Base-by-base conservation (phyloP, 345 rosid species). In the Dipteronia sinensis region DNA sequence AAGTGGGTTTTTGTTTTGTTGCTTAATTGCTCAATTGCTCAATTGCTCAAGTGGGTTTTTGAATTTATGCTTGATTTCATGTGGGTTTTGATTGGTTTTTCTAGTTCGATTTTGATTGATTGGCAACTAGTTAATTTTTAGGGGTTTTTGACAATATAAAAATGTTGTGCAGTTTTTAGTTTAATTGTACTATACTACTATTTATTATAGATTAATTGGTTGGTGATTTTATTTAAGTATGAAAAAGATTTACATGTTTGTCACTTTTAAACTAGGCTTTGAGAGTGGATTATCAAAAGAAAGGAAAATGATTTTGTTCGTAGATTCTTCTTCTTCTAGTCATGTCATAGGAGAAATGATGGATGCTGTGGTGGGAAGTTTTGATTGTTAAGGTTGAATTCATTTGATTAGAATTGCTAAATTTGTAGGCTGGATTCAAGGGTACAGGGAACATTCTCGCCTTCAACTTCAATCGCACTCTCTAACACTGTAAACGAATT, bases 1-100 rank as follows among this genome's bases (percentile, higher is more conserved):
- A 94, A 98, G 98, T 93, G 64, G 61, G 83, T 46, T 56, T 59
- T 58, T 2, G 11, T 42, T 42, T 42, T 7, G 46, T 42, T 20
- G 56, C 13, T 72, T 67, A 20, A 23, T 71, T 74, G 53, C 65
- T n/a, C 2, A 10, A 46, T 46, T 10, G 49, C 12, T 46, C 49
- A 46, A 46, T n/a, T n/a, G n/a, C n/a, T n/a, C n/a, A n/a, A n/a
- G n/a, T n/a, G n/a, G n/a, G n/a, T n/a, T n/a, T n/a, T n/a, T n/a
- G n/a, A n/a, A n/a, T 0, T 46, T 7, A 56, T 56, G 64, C 12
- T 59, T 59, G 64, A 19, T 59, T 20, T 22, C 58, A 53, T 53
- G 58, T 53, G 49, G 65, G 13, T 17, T 78, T 55, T 73, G 20
- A 15, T 67, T 51, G 20, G 9, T 76, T 49, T 16, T 4, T 8